Conservation (phyloP, 805 yeast genomes). For the Candida suzukii region DNA sequence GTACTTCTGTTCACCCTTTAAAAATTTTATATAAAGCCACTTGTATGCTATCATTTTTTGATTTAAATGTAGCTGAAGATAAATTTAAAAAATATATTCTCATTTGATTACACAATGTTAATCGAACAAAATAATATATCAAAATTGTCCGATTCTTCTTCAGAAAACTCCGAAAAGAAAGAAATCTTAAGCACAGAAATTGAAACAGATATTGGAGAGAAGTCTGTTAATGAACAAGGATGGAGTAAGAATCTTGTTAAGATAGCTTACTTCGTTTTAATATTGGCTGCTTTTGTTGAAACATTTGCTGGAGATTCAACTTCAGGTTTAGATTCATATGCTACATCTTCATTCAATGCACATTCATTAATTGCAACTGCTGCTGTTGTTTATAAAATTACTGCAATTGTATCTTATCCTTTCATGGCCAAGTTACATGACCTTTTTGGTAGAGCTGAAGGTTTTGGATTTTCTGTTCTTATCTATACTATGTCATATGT, state of each 20-base stretch:
- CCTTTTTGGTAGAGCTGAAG: constrained; percentile 56
- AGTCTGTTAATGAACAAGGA: constrained; percentile 3
- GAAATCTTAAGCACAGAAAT: too few species aligned
- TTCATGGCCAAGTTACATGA: constrained; percentile 59
- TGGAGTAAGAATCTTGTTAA: constrained; percentile 16
- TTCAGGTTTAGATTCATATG: constrained; percentile 24
- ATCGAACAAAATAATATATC: too few species aligned
- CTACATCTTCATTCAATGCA: constrained; percentile 43
- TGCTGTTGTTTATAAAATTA: constrained; percentile 48
- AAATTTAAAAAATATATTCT: too few species aligned
- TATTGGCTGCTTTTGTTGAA: constrained; percentile 22
- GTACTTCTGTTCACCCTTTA: too few species aligned
- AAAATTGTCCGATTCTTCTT: too few species aligned
- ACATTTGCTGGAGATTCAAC: not conserved
- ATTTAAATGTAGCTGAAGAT: too few species aligned
- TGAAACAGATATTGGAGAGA: not conserved
- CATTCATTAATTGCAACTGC: constrained; percentile 57
- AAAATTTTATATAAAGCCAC: too few species aligned
- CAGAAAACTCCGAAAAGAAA: too few species aligned
- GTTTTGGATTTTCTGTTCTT: constrained; percentile 40
- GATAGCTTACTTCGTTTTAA: constrained; percentile 17
- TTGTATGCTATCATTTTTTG: too few species aligned
- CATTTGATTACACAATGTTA: too few species aligned
- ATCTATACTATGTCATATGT: constrained; percentile 60
- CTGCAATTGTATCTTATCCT: constrained; percentile 63